Conservation (phyloP, 2,329 filamentous ascomycete genomes). For the Colletotrichum truncatum region DNA sequence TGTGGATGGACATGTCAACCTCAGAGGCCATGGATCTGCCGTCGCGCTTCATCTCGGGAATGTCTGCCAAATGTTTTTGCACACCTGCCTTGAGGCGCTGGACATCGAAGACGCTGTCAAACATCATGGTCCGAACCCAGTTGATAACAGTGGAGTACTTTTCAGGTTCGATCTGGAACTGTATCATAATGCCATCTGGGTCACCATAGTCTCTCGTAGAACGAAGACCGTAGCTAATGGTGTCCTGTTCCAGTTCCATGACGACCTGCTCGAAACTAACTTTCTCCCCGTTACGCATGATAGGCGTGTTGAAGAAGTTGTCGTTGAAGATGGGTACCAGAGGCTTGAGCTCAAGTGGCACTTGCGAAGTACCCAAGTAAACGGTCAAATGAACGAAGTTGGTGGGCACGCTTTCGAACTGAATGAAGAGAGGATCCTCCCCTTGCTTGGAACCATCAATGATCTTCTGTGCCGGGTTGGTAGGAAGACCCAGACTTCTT, state of each 20-base stretch:
- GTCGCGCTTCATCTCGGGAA: slow-evolving; percentile 90
- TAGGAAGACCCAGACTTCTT: slow-evolving; percentile 70
- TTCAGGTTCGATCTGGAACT: slow-evolving; percentile 86
- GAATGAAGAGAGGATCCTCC: slow-evolving; percentile 85
- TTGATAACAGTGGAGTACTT: slow-evolving; percentile 85
- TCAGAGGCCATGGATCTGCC: slow-evolving; percentile 74
- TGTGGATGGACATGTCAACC: slow-evolving; percentile 81
- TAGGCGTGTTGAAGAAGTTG: slow-evolving; percentile 94
- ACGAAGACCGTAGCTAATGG: slow-evolving; percentile 82
- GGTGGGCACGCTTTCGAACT: slow-evolving; percentile 93
- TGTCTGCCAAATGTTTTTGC: slow-evolving; percentile 86
- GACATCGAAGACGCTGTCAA: slow-evolving; percentile 87
- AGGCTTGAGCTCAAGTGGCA: slow-evolving; percentile 86
- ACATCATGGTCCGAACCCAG: slow-evolving; percentile 88
- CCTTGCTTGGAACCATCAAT: slow-evolving; percentile 74
- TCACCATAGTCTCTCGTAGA: slow-evolving; percentile 76
- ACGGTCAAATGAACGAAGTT: slow-evolving; percentile 91
- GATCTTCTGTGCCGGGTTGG: slow-evolving; percentile 77
- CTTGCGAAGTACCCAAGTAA: slow-evolving; percentile 78
- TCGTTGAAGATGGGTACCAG: slow-evolving; percentile 85
- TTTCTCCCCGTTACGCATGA: slow-evolving; percentile 77
- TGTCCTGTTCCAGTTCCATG: slow-evolving; percentile 89
- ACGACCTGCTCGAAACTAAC: slow-evolving; percentile 94
- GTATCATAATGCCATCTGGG: slow-evolving; percentile 81
- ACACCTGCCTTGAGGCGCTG: slow-evolving; percentile 70